These are phyloP conservation scores for Pseudocercospora macadamiae DNA, from an alignment of 2,329 filamentous ascomycete genomes.

Conservation along the genomic window DNA sequence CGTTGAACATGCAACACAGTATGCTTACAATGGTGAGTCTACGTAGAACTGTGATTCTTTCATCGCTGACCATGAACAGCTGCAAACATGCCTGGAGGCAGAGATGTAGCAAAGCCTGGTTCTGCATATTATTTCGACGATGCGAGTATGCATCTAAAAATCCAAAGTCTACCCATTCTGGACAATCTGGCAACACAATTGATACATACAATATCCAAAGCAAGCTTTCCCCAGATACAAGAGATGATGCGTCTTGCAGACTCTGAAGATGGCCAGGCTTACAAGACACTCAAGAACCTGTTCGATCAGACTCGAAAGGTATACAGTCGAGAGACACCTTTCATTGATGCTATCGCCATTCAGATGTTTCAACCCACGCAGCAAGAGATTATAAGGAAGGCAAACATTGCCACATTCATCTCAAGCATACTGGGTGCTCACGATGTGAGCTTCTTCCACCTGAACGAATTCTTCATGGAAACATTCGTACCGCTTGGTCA, in stretches of 20 bases:
- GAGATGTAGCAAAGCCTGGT: slow-evolving; percentile 19
- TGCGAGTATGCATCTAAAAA: slow-evolving; percentile 53
- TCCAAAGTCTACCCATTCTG: slow-evolving; percentile 63
- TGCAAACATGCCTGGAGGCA: slow-evolving; percentile 10
- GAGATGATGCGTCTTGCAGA: slow-evolving; percentile 54
- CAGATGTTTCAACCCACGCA: slow-evolving; percentile 47
- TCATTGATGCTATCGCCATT: slow-evolving; percentile 47
- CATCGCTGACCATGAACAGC: slow-evolving; percentile 7
- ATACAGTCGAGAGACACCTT: slow-evolving; percentile 59
- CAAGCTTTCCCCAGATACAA: slow-evolving; percentile 59
- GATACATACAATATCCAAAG: slow-evolving; percentile 59
- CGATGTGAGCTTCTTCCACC: slow-evolving; percentile 65
- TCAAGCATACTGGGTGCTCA: slow-evolving; percentile 63
- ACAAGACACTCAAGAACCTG: slow-evolving; percentile 62
- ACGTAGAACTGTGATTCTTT: neutral
- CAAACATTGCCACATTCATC: slow-evolving; percentile 67
- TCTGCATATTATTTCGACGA: slow-evolving; percentile 41
- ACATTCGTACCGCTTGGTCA: slow-evolving; percentile 65
- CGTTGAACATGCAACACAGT: slow-evolving; percentile 17
- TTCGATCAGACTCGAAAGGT: slow-evolving; percentile 67
- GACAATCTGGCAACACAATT: slow-evolving; percentile 65
- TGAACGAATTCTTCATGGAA: slow-evolving; percentile 66
- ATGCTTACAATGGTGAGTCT: slow-evolving; percentile 21
- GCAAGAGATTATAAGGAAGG: slow-evolving; percentile 63
- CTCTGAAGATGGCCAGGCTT: slow-evolving; percentile 57